phyloP scores from a whole-genome alignment of 1,284 basidiomycete species.

The Hemileia vastatrix region DNA sequence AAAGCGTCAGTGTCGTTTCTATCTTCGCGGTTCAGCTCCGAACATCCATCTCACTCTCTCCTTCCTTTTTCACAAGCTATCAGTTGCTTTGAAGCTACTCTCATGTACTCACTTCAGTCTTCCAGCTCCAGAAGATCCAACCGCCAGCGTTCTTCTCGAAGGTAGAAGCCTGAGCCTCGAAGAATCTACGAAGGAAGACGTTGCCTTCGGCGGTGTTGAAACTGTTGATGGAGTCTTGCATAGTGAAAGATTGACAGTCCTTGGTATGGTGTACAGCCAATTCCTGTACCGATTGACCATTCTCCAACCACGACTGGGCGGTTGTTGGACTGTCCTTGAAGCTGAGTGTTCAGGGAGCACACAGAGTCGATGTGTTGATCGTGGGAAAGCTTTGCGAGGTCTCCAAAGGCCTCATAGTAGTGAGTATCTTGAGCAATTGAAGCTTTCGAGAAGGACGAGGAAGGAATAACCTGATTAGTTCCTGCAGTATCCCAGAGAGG shows the following conservation, averaged over 20 bases:
- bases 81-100: background rate
- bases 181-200: slow-evolving; percentile 22
- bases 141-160: slow-evolving; percentile 16
- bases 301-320: slow-evolving; percentile 22
- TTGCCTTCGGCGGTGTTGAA: slow-evolving; percentile 16
- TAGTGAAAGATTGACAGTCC: slow-evolving; percentile 10
- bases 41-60: background rate
- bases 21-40: too few species aligned
- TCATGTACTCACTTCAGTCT: slow-evolving; percentile 3
- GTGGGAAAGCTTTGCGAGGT: too few species aligned
- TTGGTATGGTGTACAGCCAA: slow-evolving; percentile 15
- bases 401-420: too few species aligned
- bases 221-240: slow-evolving; percentile 8
- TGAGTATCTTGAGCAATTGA: too few species aligned
- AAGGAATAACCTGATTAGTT: too few species aligned
- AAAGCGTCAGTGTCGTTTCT: too few species aligned
- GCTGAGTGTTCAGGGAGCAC: too few species aligned
- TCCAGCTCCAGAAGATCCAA: slow-evolving; percentile 25
- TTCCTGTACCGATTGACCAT: slow-evolving; percentile 4
- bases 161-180: slow-evolving; percentile 23
- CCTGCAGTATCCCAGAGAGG: too few species aligned
- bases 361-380: too few species aligned
- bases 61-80: background rate
- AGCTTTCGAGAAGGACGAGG: too few species aligned
- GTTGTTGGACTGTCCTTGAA: background rate